Percentiles rank a stretch among this genome's conserved stretches.
Conservation (phyloP, 176 grass and related monocot genomes). For the Phoenix dactylifera region DNA sequence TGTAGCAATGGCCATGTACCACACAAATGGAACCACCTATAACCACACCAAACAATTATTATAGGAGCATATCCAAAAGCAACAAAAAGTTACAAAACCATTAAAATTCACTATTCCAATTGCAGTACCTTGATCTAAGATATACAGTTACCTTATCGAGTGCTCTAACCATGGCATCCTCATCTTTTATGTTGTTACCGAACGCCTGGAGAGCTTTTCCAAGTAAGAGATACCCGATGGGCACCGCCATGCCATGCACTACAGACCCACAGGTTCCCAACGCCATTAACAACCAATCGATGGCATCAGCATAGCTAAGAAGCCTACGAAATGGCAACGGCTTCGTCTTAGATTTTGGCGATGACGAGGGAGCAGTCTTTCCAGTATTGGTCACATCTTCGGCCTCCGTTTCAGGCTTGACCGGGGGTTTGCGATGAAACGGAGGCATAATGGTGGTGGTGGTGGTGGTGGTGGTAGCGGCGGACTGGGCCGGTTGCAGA, state of each 20-base stretch:
- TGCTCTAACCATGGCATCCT: conserved; percentile 35
- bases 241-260: conserved; percentile 57
- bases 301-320: conserved; percentile 35
- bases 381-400: neutral
- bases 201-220: conserved; percentile 53
- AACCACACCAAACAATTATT: conserved; percentile 7
- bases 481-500: no score
- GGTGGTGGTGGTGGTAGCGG: no score
- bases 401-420: neutral
- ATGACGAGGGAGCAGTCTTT: neutral
- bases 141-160: conserved; percentile 27
- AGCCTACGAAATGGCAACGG: conserved; percentile 36
- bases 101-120: no score
- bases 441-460: no score
- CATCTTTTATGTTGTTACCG: conserved; percentile 45
- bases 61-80: no score
- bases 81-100: no score
- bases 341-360: neutral
- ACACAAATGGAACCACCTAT: conserved; percentile 62
- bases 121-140: neutral
- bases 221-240: conserved; percentile 47
- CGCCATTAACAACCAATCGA: conserved; percentile 51
- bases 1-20: conserved; percentile 74
- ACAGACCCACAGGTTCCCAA: conserved; percentile 38
- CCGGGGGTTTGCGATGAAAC: no score